phyloP scores from a whole-genome alignment of 23 red algal genomes.

The Gracilaria vermiculophylla region DNA sequence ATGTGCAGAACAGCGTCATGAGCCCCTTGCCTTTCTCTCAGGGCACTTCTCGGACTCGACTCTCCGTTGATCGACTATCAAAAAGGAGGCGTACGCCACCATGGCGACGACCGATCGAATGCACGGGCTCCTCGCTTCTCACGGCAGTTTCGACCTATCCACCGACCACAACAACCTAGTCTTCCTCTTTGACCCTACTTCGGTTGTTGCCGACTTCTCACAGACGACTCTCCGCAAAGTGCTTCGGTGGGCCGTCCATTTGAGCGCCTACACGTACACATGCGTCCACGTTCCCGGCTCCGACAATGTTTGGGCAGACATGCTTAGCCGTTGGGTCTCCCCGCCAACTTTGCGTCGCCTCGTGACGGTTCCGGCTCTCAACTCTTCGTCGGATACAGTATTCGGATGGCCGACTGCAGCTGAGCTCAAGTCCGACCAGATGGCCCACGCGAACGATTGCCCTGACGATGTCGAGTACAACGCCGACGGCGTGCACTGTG shows the following conservation, averaged over 20 bases:
- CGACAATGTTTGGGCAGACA: neutral
- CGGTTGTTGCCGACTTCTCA: neutral
- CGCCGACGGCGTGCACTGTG: neutral
- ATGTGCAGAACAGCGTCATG: neutral
- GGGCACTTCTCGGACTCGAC: neutral
- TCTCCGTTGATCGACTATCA: neutral
- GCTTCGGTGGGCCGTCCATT: neutral
- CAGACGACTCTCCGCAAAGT: neutral
- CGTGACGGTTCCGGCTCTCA: neutral
- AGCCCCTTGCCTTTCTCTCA: neutral
- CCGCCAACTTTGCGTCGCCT: neutral
- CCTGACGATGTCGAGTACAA: too few relatives aligned
- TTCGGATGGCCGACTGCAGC: neutral
- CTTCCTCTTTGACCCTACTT: neutral
- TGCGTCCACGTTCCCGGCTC: neutral
- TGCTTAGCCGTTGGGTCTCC: neutral
- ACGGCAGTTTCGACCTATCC: neutral
- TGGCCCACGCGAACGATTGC: neutral
- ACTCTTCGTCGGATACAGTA: neutral
- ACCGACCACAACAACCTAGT: constrained; percentile 21
- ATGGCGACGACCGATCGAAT: neutral
- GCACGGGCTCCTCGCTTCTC: neutral
- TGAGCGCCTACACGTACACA: neutral
- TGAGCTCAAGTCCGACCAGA: neutral
- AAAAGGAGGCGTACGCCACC: neutral